Base-by-base conservation (phyloP, 1,284 basidiomycete genomes). In the Sporisorium reilianum region DNA sequence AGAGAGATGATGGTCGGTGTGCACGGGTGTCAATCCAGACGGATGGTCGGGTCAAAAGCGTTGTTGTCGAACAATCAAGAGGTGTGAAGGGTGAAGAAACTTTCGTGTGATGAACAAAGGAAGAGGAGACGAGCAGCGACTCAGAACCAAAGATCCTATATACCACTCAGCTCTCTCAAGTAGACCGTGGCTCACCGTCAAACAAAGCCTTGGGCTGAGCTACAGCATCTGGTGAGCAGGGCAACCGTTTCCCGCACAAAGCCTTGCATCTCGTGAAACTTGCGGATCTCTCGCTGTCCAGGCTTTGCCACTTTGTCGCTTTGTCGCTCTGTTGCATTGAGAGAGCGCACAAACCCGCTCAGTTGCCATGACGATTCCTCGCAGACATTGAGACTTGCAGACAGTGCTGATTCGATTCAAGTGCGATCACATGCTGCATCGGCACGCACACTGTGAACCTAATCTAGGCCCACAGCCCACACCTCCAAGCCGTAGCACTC, bases 401-500 rank as follows among this genome's bases (percentile, higher is more conserved):
- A 51, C 22, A 34, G 14, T 20, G 38, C 38, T 20, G 14, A 20
- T 20, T 41, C n/a, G 38, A 41, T 5, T 9, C 6, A 41, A n/a
- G 5, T 18, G 36, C n/a, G 4, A 5, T 20, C 8, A 20, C 38
- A 41, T 41, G 38, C 38, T 41, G n/a, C 18, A 41, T 3, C 9
- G 18, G n/a, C 38, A 41, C 5, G 18, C n/a, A 20, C 7, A 34
- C n/a, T n/a, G 34, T 34, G 36, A 18, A 38, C 20, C 38, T 41
- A 83, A 30, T 84, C 88, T 14, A 92, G 86, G 5, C 89, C 90
- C 9, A 86, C 86, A 16, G 85, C 86, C 93, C 94, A 95, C 0
- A 94, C 92, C 80, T 95, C 93, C 52, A 96, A 80, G 4, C 91
- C 93, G 2, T 94, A 89, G 83, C 92, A 94, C 78, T 93, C 92